Evolutionary conservation across 2,329 filamentous ascomycete genomes (phyloP), one percentile per base, ranked within the genome.

Genomic region (Hymenoscyphus repandus): DNA sequence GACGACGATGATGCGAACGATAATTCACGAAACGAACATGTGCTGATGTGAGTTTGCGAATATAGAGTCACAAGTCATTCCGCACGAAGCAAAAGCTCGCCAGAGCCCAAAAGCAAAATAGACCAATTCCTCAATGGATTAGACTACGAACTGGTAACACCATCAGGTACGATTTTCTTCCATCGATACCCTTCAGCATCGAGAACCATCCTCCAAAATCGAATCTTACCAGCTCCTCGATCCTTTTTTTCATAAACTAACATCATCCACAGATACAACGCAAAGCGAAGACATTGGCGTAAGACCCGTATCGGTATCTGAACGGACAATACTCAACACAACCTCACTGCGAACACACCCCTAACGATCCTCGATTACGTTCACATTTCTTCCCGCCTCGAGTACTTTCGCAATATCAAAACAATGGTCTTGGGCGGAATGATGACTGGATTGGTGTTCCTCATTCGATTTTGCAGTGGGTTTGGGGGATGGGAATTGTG

Each of bases 81-180:
- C 88, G 91, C 76, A 96, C 91, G 79, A 99, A 99, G 91, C 88
- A 95, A 79, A 99, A 99, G 93, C 90, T 99, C 81, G 93, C 93
- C 74, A 96, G 92, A 84, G 93, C 93, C 74, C 92, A 97, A 84
- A 97, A 96, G 86, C 92, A 97, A 83, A 99, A 99, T 87, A 88
- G 93, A 75, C 93, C 93, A 68, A 96, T 99, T 74, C 93, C 93
- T 65, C 93, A 99, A 83, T 99, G 93, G 93, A 97, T 99, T 75
- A 88, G 93, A 74, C 85, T 99, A 72, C 87, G 92, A 75, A 97
- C 93, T 70, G 87, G 85, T 77, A 99, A 99, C 86, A 96, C 91
- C 78, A 96, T 99, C 81, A 88, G 92, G 93, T 99, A 90, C 55
- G 50, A 40, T 45, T 42, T 43, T 34, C 41, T 51, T 52, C 17